phyloP scores from a whole-genome alignment of 2,329 filamentous ascomycete species.

The Didymellaceae sp. region DNA sequence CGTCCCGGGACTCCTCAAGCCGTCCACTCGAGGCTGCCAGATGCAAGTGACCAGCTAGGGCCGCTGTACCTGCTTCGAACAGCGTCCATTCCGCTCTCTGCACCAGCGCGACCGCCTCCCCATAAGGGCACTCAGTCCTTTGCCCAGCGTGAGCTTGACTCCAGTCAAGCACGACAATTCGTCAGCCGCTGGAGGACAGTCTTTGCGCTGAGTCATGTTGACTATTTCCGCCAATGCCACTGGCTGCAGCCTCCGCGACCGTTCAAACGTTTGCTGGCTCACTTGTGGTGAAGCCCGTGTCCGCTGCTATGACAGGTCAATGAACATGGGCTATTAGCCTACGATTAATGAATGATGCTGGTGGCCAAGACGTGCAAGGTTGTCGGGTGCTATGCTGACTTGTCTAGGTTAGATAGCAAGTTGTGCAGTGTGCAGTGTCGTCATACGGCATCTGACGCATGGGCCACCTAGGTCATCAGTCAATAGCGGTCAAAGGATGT shows the following conservation, averaged over 20 bases:
- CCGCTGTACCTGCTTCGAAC: conserved; percentile 35
- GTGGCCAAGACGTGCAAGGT: conserved; percentile 11
- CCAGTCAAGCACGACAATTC: conserved; percentile 10
- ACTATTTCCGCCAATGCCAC: conserved; percentile 28
- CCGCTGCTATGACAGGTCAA: conserved; percentile 22
- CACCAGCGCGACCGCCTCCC: conserved; percentile 11
- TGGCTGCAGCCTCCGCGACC: conserved; percentile 6
- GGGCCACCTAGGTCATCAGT: conserved; percentile 14
- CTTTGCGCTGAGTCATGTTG: conserved; percentile 19
- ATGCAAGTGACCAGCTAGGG: conserved; percentile 14
- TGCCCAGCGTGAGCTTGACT: conserved; percentile 19
- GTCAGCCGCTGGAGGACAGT: neutral
- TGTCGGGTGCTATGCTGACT: conserved; percentile 19
- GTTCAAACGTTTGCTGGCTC: conserved; percentile 12
- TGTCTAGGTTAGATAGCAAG: conserved; percentile 21
- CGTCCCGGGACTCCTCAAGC: conserved; percentile 33
- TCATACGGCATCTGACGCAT: conserved; percentile 26
- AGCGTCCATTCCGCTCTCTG: conserved; percentile 27
- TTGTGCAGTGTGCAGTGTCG: conserved; percentile 19
- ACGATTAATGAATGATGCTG: conserved; percentile 24
- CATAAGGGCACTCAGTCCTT: conserved; percentile 1
- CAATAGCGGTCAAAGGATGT: conserved; percentile 6
- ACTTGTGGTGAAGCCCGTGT: neutral
- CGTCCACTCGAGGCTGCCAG: conserved; percentile 14
- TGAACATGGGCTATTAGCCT: conserved; percentile 20